Conservation (phyloP, 2,329 filamentous ascomycete genomes). For the Alternaria ventricosa region DNA sequence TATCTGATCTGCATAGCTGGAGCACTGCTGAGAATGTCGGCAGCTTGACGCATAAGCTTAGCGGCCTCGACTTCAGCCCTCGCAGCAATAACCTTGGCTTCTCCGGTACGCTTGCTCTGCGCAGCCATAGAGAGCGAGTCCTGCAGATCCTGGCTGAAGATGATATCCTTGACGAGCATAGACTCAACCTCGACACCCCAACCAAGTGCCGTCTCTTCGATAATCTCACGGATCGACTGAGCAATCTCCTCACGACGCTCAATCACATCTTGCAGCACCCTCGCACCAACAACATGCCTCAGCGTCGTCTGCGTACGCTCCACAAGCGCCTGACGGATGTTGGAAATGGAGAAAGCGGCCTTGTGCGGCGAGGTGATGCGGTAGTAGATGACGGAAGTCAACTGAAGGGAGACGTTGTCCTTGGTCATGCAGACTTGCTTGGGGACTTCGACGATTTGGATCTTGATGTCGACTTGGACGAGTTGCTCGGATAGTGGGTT, state of each 20-base stretch:
- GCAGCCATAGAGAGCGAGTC: constrained; percentile 98
- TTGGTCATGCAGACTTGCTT: constrained; percentile 99
- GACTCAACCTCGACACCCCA: constrained; percentile 98
- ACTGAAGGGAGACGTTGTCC: constrained; percentile 92
- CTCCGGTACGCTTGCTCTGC: constrained; percentile 97
- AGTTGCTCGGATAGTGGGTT: constrained; percentile 92
- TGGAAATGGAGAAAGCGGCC: constrained; percentile 93
- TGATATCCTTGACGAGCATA: constrained; percentile 99
- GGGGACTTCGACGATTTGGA: constrained; percentile 96
- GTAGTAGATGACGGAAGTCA: constrained; percentile 99
- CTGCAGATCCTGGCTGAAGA: constrained; percentile 94
- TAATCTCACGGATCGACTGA: constrained; percentile 93
- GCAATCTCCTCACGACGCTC: constrained; percentile 98
- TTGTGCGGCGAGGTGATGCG: constrained; percentile 96
- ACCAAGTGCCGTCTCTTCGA: constrained; percentile 89
- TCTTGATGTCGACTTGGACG: constrained; percentile 96
- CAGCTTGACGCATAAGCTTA: constrained; percentile 70
- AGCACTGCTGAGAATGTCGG: constrained; percentile 78
- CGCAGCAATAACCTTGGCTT: constrained; percentile 97
- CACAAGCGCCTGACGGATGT: constrained; percentile 93
- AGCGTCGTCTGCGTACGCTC: constrained; percentile 98
- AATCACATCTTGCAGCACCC: constrained; percentile 96
- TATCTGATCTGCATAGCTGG: constrained; percentile 83
- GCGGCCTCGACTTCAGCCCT: constrained; percentile 95
- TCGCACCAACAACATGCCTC: constrained; percentile 93